Percentiles rank a stretch among this genome's conserved stretches.
phyloP scores from a whole-genome alignment of 176 grass and related monocot species.

The Guadua angustifolia region DNA sequence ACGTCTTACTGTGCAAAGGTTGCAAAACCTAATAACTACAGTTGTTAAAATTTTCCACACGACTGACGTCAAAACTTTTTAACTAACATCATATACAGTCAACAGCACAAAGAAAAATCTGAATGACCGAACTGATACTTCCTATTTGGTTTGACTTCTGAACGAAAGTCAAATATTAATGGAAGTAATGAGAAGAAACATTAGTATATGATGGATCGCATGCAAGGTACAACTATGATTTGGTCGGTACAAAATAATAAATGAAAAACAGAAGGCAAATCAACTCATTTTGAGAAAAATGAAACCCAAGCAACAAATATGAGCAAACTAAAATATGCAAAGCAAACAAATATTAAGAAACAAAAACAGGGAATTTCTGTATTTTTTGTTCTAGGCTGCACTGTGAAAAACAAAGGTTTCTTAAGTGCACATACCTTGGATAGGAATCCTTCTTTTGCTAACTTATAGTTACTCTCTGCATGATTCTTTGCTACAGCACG shows the following conservation, averaged over 20 bases:
- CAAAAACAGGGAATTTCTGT: constrained; percentile 2
- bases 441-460: constrained; percentile 85
- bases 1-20: background rate
- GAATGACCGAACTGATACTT: background rate
- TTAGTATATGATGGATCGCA: constrained; percentile 9
- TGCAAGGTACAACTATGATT: constrained; percentile 41
- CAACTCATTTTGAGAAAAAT: constrained; percentile 11
- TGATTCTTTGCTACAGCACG: constrained; percentile 94
- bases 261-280: constrained; percentile 8
- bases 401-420: constrained; percentile 5
- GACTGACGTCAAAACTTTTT: background rate
- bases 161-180: constrained; percentile 8
- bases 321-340: background rate
- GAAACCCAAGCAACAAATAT: constrained; percentile 2
- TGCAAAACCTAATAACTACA: constrained; percentile 7
- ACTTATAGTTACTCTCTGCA: constrained; percentile 92
- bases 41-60: background rate
- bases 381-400: background rate
- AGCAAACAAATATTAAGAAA: background rate
- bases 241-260: constrained; percentile 41
- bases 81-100: background rate
- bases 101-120: background rate
- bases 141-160: background rate
- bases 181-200: constrained; percentile 10
- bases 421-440: constrained; percentile 69